Evolutionary conservation across 768 basidiomycete genomes (phyloP).

Genomic region (Russula emetica): DNA sequence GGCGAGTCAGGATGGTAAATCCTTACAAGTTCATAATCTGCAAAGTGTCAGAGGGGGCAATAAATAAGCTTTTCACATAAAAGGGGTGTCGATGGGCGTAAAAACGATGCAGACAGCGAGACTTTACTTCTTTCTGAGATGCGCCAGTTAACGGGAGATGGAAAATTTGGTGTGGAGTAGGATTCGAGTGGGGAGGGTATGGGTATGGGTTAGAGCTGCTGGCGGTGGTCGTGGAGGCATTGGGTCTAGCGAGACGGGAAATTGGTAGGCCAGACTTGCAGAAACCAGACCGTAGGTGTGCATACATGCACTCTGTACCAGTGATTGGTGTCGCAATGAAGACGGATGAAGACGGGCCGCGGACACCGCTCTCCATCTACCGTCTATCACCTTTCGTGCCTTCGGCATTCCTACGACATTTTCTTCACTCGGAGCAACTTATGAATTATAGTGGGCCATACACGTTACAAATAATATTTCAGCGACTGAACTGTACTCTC

Average conservation of each 20-base stretch:
- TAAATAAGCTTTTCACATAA: background rate
- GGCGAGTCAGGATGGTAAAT: slow-evolving; percentile 75
- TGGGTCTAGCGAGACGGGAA: background rate
- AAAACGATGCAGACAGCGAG: slow-evolving; percentile 36
- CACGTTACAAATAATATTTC: too few species aligned
- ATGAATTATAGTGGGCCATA: too few species aligned
- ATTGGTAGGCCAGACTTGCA: background rate
- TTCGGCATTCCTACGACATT: too few species aligned
- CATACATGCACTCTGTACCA: background rate
- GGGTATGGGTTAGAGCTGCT: slow-evolving; percentile 35
- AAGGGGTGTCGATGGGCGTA: slow-evolving; percentile 14
- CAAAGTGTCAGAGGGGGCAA: background rate
- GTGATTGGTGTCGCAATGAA: too few species aligned
- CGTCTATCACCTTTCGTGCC: too few species aligned
- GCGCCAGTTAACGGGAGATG: slow-evolving; percentile 38
- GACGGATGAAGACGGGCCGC: too few species aligned
- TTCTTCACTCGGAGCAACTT: too few species aligned
- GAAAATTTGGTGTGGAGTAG: slow-evolving; percentile 41
- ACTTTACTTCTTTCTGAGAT: slow-evolving; percentile 37
- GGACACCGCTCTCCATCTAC: too few species aligned
- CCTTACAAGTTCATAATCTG: slow-evolving; percentile 77
- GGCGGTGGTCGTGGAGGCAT: slow-evolving; percentile 21
- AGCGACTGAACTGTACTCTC: too few species aligned
- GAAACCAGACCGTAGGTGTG: background rate
- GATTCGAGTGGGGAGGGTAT: slow-evolving; percentile 35